Base-by-base conservation (phyloP, 768 basidiomycete species). In the Brasilioporus rufonigricans region DNA sequence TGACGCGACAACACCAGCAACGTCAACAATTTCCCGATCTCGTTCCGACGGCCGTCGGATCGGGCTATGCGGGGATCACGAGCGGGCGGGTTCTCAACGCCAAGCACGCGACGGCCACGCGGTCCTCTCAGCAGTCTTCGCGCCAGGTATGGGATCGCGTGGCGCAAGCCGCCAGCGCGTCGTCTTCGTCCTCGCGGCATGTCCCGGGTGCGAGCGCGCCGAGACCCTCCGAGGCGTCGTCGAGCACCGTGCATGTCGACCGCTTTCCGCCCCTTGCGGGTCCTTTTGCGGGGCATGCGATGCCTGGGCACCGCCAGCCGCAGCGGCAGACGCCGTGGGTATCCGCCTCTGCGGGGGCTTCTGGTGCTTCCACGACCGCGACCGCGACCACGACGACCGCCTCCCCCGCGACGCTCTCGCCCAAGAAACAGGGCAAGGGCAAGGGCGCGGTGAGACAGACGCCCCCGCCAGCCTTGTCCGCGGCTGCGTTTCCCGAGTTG, bases 91-190 rank as follows among this genome's bases (percentile, higher is more conserved):
- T 93, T 32, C 76, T 97, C 52, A 91, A 89, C 61, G 90, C 87
- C 33, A 93, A 94, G 67, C 81, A 91, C 54, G 80, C 82, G 1
- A 89, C 89, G 0, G 76, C 81, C 1, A 73, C 82, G 0, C 78
- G 82, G 10, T 79, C 83, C 2, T 78, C 82, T 12, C 74, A 77
- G 27, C 76, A 78, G 56, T 76, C 83, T 3, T 84, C 87, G 2
- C 77, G 86, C 48, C 81, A 86, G 56, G 80, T 96, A 0, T 92
- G 82, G 85, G 91, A 93, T 59, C 85, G 93, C 16, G 93, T 96
- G 24, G 93, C 91, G 8, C 82, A 81, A 56, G 93, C 91, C 0
- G 94, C 93, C 0, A 67, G 73, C 0, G 73, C 76, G 4, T 73
- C 77, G 6, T 74, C 76, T 3, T 72, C 77, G 16, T 68, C 74